phyloP scores from a whole-genome alignment of 1,284 basidiomycete genomes.

The Phylloporus gajari region DNA sequence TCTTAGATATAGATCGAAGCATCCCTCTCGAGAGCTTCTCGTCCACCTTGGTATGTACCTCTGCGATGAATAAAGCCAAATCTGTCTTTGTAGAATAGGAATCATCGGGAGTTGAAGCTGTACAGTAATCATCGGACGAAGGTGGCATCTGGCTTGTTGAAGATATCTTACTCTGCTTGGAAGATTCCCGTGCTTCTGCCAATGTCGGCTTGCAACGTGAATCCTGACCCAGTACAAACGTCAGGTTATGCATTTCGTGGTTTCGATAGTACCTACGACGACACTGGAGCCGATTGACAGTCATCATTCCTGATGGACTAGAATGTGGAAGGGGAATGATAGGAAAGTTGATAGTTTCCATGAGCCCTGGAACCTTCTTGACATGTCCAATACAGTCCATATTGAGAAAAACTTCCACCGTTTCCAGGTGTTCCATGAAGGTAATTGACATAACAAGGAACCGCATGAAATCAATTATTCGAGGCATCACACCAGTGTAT shows the following conservation, averaged over 20 bases:
- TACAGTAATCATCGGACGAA: not conserved
- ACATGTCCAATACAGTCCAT: constrained; percentile 78
- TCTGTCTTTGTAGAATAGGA: no score
- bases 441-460: constrained; percentile 93
- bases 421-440: constrained; percentile 86
- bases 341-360: constrained; percentile 65
- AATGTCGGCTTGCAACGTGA: not conserved
- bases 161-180: not conserved
- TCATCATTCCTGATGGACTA: constrained; percentile 70
- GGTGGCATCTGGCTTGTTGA: not conserved
- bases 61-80: no score
- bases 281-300: not conserved
- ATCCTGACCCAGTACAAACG: not conserved
- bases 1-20: no score
- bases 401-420: constrained; percentile 82
- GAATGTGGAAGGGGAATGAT: constrained; percentile 49
- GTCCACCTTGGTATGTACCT: no score
- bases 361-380: constrained; percentile 70
- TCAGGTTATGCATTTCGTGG: not conserved
- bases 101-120: not conserved
- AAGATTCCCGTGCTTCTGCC: not conserved
- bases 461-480: constrained; percentile 83
- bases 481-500: constrained; percentile 82
- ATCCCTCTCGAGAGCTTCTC: no score
- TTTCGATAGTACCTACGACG: constrained; percentile 13